These are phyloP conservation scores for Globisporangium iwayamae DNA, from an alignment of 352 stramenopile species.

Conservation along the genomic window DNA sequence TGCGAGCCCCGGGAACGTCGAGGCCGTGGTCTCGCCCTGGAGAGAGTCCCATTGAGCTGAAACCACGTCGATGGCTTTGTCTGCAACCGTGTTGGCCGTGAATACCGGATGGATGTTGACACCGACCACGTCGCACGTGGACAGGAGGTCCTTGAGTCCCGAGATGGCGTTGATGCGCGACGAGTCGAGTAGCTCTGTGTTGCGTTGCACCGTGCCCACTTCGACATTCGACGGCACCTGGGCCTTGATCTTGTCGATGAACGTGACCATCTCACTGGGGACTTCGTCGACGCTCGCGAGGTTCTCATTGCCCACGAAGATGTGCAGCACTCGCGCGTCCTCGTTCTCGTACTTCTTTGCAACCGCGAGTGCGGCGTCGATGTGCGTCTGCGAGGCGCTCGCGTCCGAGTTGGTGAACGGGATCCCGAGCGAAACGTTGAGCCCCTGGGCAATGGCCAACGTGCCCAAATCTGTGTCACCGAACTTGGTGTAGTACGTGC, in stretches of 20 bases:
- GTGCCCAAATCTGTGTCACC: constrained; percentile 34
- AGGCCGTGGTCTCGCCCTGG: constrained; percentile 27
- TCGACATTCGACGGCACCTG: constrained; percentile 23
- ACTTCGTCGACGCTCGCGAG: constrained; percentile 29
- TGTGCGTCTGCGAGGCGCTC: constrained; percentile 28
- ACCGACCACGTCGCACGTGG: constrained; percentile 50
- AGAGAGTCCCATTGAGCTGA: constrained; percentile 41
- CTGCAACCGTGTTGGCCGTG: constrained; percentile 25
- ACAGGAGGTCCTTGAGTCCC: constrained; percentile 39
- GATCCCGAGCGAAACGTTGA: constrained; percentile 46
- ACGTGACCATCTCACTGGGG: constrained; percentile 34
- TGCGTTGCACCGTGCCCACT: constrained; percentile 46
- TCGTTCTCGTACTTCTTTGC: constrained; percentile 27
- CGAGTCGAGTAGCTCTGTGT: constrained; percentile 48
- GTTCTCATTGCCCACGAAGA: constrained; percentile 68
- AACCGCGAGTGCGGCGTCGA: constrained; percentile 29
- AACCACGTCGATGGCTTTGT: constrained; percentile 41
- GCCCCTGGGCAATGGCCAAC: constrained; percentile 36
- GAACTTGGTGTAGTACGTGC: constrained; percentile 51
- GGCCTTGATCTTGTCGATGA: constrained; percentile 37
- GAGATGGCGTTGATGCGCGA: constrained; percentile 29
- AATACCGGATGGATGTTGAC: constrained; percentile 78
- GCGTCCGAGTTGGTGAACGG: constrained; percentile 37
- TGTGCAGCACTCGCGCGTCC: constrained; percentile 34
- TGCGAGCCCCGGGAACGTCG: constrained; percentile 37